phyloP scores from a whole-genome alignment of 345 rosid genomes.

The Kernera saxatilis region DNA sequence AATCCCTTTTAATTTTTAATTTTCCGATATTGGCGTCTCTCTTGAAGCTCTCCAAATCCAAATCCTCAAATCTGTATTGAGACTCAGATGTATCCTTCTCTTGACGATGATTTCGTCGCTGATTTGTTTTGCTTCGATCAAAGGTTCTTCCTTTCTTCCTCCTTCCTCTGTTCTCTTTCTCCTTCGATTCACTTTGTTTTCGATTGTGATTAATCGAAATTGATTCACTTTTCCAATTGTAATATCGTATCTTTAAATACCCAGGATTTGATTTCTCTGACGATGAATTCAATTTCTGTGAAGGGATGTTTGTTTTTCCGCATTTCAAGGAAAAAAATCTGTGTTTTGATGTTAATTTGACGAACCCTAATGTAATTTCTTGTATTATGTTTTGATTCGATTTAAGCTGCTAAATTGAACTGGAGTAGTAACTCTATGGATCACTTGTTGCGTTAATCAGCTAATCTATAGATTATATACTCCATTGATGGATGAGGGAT shows the following conservation, averaged over 20 bases:
- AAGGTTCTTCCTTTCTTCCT: constrained; percentile 13
- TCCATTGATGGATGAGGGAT: background rate
- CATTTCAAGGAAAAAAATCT: background rate
- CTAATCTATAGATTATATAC: background rate
- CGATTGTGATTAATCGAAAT: background rate
- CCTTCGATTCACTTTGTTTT: background rate
- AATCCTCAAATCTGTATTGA: background rate
- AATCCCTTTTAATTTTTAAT: background rate
- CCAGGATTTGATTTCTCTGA: background rate
- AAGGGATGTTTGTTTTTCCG: background rate
- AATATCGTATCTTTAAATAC: background rate
- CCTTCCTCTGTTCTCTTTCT: background rate
- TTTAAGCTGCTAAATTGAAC: background rate
- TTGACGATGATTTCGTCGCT: constrained; percentile 26
- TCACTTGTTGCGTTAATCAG: background rate
- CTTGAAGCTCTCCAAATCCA: constrained; percentile 10
- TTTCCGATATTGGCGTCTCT: constrained; percentile 9
- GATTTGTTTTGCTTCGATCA: constrained; percentile 30
- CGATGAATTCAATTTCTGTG: background rate
- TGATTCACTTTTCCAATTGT: background rate
- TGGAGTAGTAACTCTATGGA: background rate
- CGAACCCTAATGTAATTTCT: constrained; percentile 5
- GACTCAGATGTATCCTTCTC: constrained; percentile 25
- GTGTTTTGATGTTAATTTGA: background rate
- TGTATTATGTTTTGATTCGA: background rate